Evolutionary conservation across 257 asterid genomes (phyloP), one percentile per base, ranked within the genome.

Genomic region (Avicennia marina): DNA sequence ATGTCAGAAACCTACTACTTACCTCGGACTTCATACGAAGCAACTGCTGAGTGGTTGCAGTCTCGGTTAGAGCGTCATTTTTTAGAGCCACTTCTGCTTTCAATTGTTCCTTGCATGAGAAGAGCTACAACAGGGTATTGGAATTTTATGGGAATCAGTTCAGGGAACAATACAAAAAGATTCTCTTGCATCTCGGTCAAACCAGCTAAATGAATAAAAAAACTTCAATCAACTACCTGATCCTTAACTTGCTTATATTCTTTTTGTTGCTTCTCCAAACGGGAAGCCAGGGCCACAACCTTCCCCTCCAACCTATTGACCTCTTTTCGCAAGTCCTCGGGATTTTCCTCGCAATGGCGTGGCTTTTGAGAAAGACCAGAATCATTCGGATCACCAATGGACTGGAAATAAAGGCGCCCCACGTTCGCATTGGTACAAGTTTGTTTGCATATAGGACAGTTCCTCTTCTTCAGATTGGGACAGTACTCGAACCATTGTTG

Each of bases 401-500:
- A 93, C 71, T 89, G 97, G 59, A 93, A 89, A 79, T 80, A 89
- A 58, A 93, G 95, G 39, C 97, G 93, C 13, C 69, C 64, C 6
- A 78, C 94, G 58, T 72, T 76, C 32, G 84, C 68, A 62, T 79
- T 76, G 13, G 87, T 72, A 64, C 97, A 93, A 11, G 61, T 60
- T 77, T 84, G 96, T 74, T 93, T 93, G 82, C 99, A 93, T 32
- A 89, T 81, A 6, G 99, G 99, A 61, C 99, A 93, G 48, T 58
- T 81, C 83, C 77, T 82, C 83, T 87, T 88, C 95, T 84, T 93
- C 69, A 74, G 67, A 36, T 81, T 82, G 38, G 85, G 85, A 59
- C 99, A 89, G 72, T 86, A 93, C 83, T 93, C 99, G 22, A 93
- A 86, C 97, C 97, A 93, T 67, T 93, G 97, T 42, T 89, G 97